phyloP scores from a whole-genome alignment of 208 protist genomes.

The Trypanosoma theileri region DNA sequence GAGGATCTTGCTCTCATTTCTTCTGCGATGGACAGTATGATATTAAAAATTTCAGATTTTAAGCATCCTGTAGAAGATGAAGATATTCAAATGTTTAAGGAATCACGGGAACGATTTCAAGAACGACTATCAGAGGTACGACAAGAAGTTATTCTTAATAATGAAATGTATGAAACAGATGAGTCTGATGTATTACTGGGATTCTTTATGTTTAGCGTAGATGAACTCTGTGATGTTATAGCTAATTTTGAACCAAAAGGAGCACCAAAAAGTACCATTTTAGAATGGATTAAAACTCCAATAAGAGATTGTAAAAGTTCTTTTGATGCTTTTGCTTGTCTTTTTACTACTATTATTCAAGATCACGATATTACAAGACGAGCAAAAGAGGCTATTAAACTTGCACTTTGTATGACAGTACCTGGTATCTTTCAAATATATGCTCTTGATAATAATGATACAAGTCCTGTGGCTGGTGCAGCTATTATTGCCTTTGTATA shows the following conservation, averaged over 20 bases:
- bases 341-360: slow-evolving; percentile 51
- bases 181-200: slow-evolving; percentile 87
- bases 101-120: slow-evolving; percentile 82
- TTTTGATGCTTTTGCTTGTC: slow-evolving; percentile 49
- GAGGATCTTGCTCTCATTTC: slow-evolving; percentile 79
- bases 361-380: slow-evolving; percentile 71
- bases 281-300: slow-evolving; percentile 46
- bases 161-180: slow-evolving; percentile 90
- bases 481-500: slow-evolving; percentile 89
- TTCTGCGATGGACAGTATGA: slow-evolving; percentile 88
- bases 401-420: slow-evolving; percentile 84
- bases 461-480: slow-evolving; percentile 81
- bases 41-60: slow-evolving; percentile 90
- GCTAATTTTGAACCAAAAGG: slow-evolving; percentile 60
- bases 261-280: slow-evolving; percentile 48
- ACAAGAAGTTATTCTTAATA: slow-evolving; percentile 87
- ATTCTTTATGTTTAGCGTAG: slow-evolving; percentile 91
- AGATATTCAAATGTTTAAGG: slow-evolving; percentile 77
- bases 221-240: slow-evolving; percentile 87
- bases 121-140: slow-evolving; percentile 78
- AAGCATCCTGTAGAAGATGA: slow-evolving; percentile 52
- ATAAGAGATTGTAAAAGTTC: slow-evolving; percentile 69
- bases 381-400: slow-evolving; percentile 90
- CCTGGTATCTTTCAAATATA: slow-evolving; percentile 88
- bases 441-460: slow-evolving; percentile 63